A percentile compares a stretch with the other conserved stretches of the same genome.
Conservation (phyloP, 805 yeast species). For the Wickerhamomyces bovis region DNA sequence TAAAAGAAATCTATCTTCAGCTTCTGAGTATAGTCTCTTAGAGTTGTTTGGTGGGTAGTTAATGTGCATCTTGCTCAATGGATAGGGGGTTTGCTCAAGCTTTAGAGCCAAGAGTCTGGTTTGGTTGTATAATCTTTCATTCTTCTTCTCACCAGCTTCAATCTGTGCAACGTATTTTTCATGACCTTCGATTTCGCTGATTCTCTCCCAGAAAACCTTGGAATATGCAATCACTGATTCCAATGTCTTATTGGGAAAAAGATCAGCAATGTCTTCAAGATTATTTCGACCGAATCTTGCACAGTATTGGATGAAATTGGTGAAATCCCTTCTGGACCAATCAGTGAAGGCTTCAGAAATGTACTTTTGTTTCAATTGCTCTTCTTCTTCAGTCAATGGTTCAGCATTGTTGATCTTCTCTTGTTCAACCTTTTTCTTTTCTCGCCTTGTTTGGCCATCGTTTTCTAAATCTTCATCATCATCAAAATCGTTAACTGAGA, state of each 20-base stretch:
- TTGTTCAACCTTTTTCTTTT: conserved; percentile 33
- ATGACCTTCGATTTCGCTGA: conserved; percentile 56
- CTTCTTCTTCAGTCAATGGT: conserved; percentile 62
- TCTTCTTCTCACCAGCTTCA: conserved; percentile 66
- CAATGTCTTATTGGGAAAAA: conserved; percentile 48
- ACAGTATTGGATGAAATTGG: conserved; percentile 62
- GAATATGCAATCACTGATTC: conserved; percentile 59
- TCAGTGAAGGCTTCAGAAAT: conserved; percentile 53
- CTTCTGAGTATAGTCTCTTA: conserved; percentile 60
- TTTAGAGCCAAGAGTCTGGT: conserved; percentile 48
- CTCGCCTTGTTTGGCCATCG: conserved; percentile 12
- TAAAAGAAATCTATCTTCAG: conserved; percentile 66
- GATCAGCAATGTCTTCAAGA: conserved; percentile 42
- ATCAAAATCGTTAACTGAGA: conserved; percentile 55
- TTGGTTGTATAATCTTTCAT: conserved; percentile 48
- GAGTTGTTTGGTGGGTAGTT: conserved; percentile 83
- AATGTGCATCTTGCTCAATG: conserved; percentile 55
- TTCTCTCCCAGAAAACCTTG: conserved; percentile 57
- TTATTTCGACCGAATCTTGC: conserved; percentile 60
- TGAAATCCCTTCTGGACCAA: conserved; percentile 74
- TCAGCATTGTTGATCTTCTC: conserved; percentile 48
- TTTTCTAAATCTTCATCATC: conserved; percentile 33
- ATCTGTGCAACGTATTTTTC: conserved; percentile 69
- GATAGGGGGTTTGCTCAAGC: conserved; percentile 47
- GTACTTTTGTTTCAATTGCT: conserved; percentile 42